Evolutionary conservation across 202 grass and related monocot genomes (phyloP).

Genomic region (Carex arenaria): DNA sequence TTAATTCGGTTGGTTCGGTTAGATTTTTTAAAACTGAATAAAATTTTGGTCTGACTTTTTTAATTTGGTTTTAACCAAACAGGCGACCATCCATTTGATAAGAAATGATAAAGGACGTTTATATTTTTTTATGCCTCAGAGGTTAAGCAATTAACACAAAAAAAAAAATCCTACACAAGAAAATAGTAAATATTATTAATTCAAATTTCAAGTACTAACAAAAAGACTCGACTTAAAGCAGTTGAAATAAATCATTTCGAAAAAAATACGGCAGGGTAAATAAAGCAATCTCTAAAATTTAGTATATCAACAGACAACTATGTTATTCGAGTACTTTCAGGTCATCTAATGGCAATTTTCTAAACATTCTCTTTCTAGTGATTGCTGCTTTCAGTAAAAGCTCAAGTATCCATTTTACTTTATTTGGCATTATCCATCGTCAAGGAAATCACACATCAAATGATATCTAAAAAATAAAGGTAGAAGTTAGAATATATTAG

Average conservation of each 20-base stretch:
- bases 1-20: too few species aligned
- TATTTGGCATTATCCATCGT: neutral
- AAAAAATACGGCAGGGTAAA: neutral
- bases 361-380: neutral
- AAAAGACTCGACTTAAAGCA: neutral
- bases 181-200: neutral
- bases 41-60: too few species aligned
- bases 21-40: too few species aligned
- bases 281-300: neutral
- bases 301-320: neutral
- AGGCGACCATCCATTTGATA: too few species aligned
- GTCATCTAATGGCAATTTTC: neutral
- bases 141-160: neutral
- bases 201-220: neutral
- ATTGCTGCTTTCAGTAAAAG: neutral
- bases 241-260: neutral
- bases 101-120: neutral
- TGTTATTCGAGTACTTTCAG: neutral
- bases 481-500: neutral
- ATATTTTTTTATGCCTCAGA: neutral
- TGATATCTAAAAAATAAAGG: neutral
- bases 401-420: neutral
- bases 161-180: neutral
- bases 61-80: too few species aligned
- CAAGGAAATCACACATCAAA: neutral